phyloP scores from a whole-genome alignment of 2,329 filamentous ascomycete species.

The Aspergillus intermedius region DNA sequence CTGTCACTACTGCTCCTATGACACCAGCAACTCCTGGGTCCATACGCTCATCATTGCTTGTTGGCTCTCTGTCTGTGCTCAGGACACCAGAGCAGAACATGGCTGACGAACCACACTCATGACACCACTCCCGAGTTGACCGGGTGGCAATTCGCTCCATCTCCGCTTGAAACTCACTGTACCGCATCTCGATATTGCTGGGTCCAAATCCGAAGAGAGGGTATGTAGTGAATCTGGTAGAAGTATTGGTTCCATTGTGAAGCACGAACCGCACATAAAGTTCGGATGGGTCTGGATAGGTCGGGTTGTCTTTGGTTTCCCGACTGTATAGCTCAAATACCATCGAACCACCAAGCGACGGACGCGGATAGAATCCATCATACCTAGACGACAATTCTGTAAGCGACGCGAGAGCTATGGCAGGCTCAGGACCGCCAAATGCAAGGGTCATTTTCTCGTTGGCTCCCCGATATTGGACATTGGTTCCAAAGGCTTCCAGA shows the following conservation, averaged over 20 bases:
- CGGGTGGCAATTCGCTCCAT: slow-evolving; percentile 40
- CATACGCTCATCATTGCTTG: slow-evolving; percentile 18
- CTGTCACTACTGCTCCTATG: slow-evolving; percentile 50
- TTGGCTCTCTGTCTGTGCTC: slow-evolving; percentile 2
- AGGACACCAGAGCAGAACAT: slow-evolving; percentile 48
- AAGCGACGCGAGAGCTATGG: slow-evolving; percentile 47
- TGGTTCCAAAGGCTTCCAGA: slow-evolving; percentile 32
- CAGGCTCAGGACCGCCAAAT: slow-evolving; percentile 46
- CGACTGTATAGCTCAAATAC: slow-evolving; percentile 49
- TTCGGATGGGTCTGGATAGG: slow-evolving; percentile 38
- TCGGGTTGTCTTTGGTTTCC: slow-evolving; percentile 21
- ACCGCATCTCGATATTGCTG: slow-evolving; percentile 42
- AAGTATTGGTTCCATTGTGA: slow-evolving; percentile 48
- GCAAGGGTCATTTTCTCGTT: slow-evolving; percentile 41
- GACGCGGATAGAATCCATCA: slow-evolving; percentile 44
- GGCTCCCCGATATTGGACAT: slow-evolving; percentile 32
- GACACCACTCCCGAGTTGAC: slow-evolving; percentile 49
- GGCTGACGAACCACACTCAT: slow-evolving; percentile 37
- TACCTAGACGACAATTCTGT: slow-evolving; percentile 34
- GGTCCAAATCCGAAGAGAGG: slow-evolving; percentile 47
- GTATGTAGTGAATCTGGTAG: slow-evolving; percentile 33
- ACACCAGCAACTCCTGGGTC: slow-evolving; percentile 46
- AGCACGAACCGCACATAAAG: slow-evolving; percentile 52
- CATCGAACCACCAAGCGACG: slow-evolving; percentile 43
- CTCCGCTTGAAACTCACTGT: slow-evolving; percentile 44